Percentiles rank a stretch among this genome's conserved stretches.
phyloP scores from a whole-genome alignment of 2,329 filamentous ascomycete species.

The Clarireedia paspali region DNA sequence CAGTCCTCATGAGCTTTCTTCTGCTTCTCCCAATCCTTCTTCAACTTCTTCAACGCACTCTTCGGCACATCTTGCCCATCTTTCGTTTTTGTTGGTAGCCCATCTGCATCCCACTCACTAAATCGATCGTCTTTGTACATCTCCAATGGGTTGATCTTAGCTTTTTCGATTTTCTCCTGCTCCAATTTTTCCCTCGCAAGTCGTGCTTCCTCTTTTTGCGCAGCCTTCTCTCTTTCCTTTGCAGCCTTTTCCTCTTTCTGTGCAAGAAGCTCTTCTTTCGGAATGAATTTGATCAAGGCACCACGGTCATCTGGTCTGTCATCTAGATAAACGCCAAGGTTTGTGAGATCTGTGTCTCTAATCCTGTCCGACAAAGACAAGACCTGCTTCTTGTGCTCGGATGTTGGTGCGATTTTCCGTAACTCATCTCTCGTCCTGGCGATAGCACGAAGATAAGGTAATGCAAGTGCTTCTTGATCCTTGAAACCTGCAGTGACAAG shows the following conservation, averaged over 20 bases:
- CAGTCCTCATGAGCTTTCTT: slow-evolving; percentile 74
- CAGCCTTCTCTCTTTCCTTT: slow-evolving; percentile 53
- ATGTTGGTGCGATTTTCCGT: slow-evolving; percentile 42
- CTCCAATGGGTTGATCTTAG: slow-evolving; percentile 45
- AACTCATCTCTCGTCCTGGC: slow-evolving; percentile 36
- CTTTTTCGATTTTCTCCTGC: slow-evolving; percentile 43
- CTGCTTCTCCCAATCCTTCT: slow-evolving; percentile 85
- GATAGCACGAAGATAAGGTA: slow-evolving; percentile 48
- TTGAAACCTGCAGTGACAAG: slow-evolving; percentile 38
- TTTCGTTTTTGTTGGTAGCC: slow-evolving; percentile 68
- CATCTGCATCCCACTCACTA: slow-evolving; percentile 74
- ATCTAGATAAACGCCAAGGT: slow-evolving; percentile 80
- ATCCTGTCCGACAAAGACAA: slow-evolving; percentile 72
- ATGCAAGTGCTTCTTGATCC: slow-evolving; percentile 44
- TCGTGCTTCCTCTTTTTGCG: slow-evolving; percentile 33
- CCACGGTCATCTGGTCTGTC: slow-evolving; percentile 55
- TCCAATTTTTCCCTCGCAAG: slow-evolving; percentile 39
- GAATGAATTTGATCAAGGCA: slow-evolving; percentile 64
- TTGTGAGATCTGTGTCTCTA: slow-evolving; percentile 72
- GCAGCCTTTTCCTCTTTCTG: slow-evolving; percentile 52
- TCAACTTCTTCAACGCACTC: slow-evolving; percentile 70
- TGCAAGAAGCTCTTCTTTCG: slow-evolving; percentile 48
- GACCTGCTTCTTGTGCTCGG: slow-evolving; percentile 59
- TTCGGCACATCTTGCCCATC: slow-evolving; percentile 77
- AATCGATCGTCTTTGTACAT: slow-evolving; percentile 57